A percentile compares a stretch with the other conserved stretches of the same genome.
Conservation (phyloP, 371 early-diverging fungal species). For the Massospora cicadina region DNA sequence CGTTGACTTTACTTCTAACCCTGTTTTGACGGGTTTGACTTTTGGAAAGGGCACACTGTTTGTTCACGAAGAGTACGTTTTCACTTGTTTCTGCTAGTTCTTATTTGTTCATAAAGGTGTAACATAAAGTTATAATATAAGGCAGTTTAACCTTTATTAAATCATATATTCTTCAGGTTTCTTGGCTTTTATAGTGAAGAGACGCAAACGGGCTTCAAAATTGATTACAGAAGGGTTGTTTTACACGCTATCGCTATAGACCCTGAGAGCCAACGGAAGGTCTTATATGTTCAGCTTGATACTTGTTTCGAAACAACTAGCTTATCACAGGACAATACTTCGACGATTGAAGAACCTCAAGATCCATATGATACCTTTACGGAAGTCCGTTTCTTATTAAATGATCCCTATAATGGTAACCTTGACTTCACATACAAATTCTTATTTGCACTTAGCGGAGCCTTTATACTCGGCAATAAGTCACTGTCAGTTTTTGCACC, state of each 20-base stretch:
- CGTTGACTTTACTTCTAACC: neutral
- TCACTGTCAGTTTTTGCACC: conserved; percentile 1
- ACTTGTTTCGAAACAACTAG: neutral
- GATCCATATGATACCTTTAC: neutral
- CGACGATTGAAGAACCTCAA: neutral
- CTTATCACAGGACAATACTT: neutral
- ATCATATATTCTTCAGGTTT: neutral
- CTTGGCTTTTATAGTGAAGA: neutral
- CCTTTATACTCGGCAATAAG: neutral
- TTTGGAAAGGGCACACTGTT: conserved; percentile 23
- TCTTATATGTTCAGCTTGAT: neutral
- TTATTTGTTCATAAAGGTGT: no score
- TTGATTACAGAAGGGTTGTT: neutral
- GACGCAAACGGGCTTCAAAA: neutral
- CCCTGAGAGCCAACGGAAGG: neutral
- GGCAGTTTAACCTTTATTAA: neutral
- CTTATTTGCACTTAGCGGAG: neutral
- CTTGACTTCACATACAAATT: neutral
- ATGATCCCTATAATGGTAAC: neutral
- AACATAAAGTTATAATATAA: neutral
- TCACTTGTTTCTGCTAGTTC: no score
- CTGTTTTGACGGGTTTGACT: neutral
- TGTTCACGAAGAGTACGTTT: conserved; percentile 4
- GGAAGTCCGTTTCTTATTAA: neutral
- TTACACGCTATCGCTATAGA: conserved; percentile 5